Base-by-base conservation (phyloP, 2,329 filamentous ascomycete species). In the Sarocladium strictum region DNA sequence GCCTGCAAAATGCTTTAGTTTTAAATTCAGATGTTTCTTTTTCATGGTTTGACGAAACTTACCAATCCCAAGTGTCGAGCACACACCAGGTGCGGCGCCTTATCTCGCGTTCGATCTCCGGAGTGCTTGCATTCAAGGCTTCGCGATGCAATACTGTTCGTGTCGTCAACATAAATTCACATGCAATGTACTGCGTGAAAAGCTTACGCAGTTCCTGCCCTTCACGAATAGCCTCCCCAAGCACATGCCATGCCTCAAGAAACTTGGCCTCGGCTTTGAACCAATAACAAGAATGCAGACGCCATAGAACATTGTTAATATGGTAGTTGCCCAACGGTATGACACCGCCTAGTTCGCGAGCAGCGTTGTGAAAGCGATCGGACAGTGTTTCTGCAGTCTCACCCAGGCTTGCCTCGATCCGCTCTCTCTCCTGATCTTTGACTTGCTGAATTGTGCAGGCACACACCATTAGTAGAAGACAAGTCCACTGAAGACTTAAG, bases 51-150 rank as follows among this genome's bases (percentile, higher is more conserved):
- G 58, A n/a, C 58, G 54, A n/a, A 14, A 54, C 64, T 47, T 58
- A 68, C 66, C 66, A 69, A 54, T 69, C 66, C 66, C 65, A 69
- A 0, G 64, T 65, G 27, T 67, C 62, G 19, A 69, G 53, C 7
- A 69, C 62, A 53, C 65, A 67, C 66, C 66, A 69, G 5, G 66
- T 55, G 38, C 66, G 59, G 19, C 66, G 56, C 17, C 63, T 62
- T 59, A 68, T 67, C 55, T 69, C 66, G 23, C 62, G 52, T 4
- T 69, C 64, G 55, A 67, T 67, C 1, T 64, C 62, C 2, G 65
- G 54, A 3, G 66, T 55, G 1, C 53, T 53, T 2, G 59, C 59
- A 12, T 53, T 50, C 2, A 40, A 38, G 1, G 62, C 56, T 23
- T 65, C 62, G 7, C 58, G 59, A 12, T 67, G 60, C 11, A 63